Evolutionary conservation across 352 stramenopile genomes (phyloP).

Genomic region (Globisporangium uncinulatum): DNA sequence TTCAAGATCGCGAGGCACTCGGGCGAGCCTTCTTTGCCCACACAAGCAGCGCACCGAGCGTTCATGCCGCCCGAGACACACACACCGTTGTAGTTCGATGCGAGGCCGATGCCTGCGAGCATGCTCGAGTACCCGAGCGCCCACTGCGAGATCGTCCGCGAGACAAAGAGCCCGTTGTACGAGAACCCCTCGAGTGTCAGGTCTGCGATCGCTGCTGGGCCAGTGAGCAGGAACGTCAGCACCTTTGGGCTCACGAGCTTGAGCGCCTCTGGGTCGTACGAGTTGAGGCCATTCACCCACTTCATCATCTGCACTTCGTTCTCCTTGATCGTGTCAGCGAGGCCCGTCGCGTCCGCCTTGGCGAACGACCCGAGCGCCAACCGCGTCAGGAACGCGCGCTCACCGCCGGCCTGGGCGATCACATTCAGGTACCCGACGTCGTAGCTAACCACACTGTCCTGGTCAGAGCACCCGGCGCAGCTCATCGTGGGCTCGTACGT

Average conservation of each 20-base stretch:
- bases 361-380: constrained; percentile 13
- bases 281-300: constrained; percentile 19
- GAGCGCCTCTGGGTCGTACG: constrained; percentile 11
- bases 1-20: constrained; percentile 31
- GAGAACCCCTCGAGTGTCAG: constrained; percentile 13
- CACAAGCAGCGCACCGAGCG: constrained; percentile 36
- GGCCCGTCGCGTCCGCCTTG: background rate
- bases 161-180: constrained; percentile 20
- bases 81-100: constrained; percentile 11
- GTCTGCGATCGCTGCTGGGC: background rate
- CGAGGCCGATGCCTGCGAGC: constrained; percentile 15
- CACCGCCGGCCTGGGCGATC: constrained; percentile 18
- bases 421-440: constrained; percentile 27
- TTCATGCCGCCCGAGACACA: constrained; percentile 17
- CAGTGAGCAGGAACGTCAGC: constrained; percentile 5
- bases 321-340: constrained; percentile 1
- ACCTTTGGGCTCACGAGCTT: constrained; percentile 4
- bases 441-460: constrained; percentile 15
- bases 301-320: constrained; percentile 18
- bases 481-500: constrained; percentile 15
- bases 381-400: constrained; percentile 15
- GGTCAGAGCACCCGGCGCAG: constrained; percentile 16
- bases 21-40: constrained; percentile 16
- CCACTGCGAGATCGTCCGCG: constrained; percentile 18
- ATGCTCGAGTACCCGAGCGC: constrained; percentile 21